Evolutionary conservation across 352 stramenopile genomes (phyloP).

Genomic region (Phytophthora parvispora): DNA sequence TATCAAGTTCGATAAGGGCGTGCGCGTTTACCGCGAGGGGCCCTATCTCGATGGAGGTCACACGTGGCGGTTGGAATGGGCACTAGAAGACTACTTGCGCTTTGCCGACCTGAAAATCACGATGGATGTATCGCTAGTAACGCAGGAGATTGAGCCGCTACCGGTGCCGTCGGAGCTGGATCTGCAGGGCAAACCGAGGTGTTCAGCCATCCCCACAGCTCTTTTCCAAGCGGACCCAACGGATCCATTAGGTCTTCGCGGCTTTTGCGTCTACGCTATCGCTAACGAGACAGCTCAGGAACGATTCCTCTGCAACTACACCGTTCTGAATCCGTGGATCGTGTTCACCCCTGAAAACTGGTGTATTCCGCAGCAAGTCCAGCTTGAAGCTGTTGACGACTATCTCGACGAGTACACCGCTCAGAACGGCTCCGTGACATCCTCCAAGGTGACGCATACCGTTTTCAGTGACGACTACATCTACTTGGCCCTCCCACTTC

Average conservation of each 20-base stretch:
- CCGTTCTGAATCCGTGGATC: conserved; percentile 75
- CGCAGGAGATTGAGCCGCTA: conserved; percentile 70
- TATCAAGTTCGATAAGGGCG: conserved; percentile 77
- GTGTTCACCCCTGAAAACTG: conserved; percentile 80
- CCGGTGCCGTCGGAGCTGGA: conserved; percentile 65
- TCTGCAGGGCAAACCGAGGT: conserved; percentile 51
- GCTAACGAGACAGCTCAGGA: conserved; percentile 71
- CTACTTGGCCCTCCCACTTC: conserved; percentile 53
- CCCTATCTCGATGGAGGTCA: conserved; percentile 79
- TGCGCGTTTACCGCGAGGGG: conserved; percentile 74
- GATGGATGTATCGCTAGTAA: conserved; percentile 65
- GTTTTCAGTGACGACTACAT: conserved; percentile 76
- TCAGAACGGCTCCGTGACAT: conserved; percentile 55
- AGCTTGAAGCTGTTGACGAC: conserved; percentile 64
- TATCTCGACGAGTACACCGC: conserved; percentile 63
- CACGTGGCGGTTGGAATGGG: conserved; percentile 80
- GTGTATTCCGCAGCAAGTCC: conserved; percentile 67
- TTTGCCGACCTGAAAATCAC: conserved; percentile 79
- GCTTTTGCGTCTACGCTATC: conserved; percentile 75
- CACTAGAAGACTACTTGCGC: conserved; percentile 74
- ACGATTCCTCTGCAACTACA: conserved; percentile 83
- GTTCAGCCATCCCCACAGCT: conserved; percentile 56
- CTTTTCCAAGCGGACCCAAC: conserved; percentile 56
- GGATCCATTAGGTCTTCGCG: conserved; percentile 62
- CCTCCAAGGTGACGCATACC: conserved; percentile 70